Conservation (phyloP, 805 yeast species). For the Citeromyces matritensis region DNA sequence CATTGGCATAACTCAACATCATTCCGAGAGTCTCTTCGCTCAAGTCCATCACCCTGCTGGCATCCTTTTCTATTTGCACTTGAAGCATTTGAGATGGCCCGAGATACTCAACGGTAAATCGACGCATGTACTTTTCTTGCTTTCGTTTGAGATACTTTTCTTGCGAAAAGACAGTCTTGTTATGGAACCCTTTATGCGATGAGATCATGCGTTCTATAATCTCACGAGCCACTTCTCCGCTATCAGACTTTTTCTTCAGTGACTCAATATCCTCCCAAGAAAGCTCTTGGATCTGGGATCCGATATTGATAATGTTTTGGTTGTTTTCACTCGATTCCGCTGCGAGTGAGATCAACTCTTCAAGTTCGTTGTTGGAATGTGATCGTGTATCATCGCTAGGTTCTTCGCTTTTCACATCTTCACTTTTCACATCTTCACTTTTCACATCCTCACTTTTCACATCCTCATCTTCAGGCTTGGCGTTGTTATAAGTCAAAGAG, state of each 20-base stretch:
- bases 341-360: conserved; percentile 19
- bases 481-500: conserved; percentile 15
- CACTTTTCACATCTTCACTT: no score
- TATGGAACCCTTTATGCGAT: conserved; percentile 75
- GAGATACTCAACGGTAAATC: conserved; percentile 70
- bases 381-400: conserved; percentile 14
- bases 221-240: conserved; percentile 49
- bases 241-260: conserved; percentile 58
- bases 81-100: conserved; percentile 59
- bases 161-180: conserved; percentile 81
- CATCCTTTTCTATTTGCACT: conserved; percentile 66
- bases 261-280: conserved; percentile 72
- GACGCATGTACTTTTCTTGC: conserved; percentile 77
- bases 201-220: conserved; percentile 73
- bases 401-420: conserved; percentile 20
- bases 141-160: conserved; percentile 86
- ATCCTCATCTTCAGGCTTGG: conserved; percentile 8
- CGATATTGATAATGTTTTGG: conserved; percentile 50
- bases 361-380: conserved; percentile 6
- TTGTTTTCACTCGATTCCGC: conserved; percentile 40
- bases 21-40: conserved; percentile 76
- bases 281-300: conserved; percentile 59
- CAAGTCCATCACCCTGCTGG: conserved; percentile 57
- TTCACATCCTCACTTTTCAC: no score
- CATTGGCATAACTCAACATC: conserved; percentile 63